phyloP scores from a whole-genome alignment of 306 rosid species.

The Calophaca sinica region DNA sequence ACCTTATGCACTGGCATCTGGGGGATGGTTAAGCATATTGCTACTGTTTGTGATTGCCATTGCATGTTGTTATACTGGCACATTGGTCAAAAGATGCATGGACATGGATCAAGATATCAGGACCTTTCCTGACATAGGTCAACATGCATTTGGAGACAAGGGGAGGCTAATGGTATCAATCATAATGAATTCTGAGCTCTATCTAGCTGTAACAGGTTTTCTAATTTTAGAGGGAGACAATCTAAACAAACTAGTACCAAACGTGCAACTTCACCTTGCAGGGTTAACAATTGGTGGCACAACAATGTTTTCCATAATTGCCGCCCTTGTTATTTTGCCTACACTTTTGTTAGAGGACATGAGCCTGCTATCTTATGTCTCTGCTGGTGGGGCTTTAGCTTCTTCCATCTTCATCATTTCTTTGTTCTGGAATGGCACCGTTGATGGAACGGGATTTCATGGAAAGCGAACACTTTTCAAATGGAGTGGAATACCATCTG shows the following conservation, averaged over 20 bases:
- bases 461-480: constrained; percentile 56
- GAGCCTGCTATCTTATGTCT: constrained; percentile 78
- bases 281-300: constrained; percentile 62
- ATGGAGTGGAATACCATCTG: constrained; percentile 68
- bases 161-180: constrained; percentile 68
- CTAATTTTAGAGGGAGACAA: constrained; percentile 84
- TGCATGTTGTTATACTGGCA: constrained; percentile 68
- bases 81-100: constrained; percentile 82
- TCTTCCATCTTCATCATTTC: constrained; percentile 66
- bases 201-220: constrained; percentile 77
- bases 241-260: constrained; percentile 64
- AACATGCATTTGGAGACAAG: constrained; percentile 72
- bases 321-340: constrained; percentile 71
- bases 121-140: constrained; percentile 79
- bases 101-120: constrained; percentile 65
- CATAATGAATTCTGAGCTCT: constrained; percentile 73
- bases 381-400: constrained; percentile 85
- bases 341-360: constrained; percentile 75
- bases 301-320: constrained; percentile 57
- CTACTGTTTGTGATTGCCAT: constrained; percentile 63
- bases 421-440: constrained; percentile 68
- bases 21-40: constrained; percentile 85
- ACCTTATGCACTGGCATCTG: constrained; percentile 80
- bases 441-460: constrained; percentile 82
- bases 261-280: constrained; percentile 44